Evolutionary conservation across 176 grass and related monocot species (phyloP).

Genomic region (Avena eriantha): DNA sequence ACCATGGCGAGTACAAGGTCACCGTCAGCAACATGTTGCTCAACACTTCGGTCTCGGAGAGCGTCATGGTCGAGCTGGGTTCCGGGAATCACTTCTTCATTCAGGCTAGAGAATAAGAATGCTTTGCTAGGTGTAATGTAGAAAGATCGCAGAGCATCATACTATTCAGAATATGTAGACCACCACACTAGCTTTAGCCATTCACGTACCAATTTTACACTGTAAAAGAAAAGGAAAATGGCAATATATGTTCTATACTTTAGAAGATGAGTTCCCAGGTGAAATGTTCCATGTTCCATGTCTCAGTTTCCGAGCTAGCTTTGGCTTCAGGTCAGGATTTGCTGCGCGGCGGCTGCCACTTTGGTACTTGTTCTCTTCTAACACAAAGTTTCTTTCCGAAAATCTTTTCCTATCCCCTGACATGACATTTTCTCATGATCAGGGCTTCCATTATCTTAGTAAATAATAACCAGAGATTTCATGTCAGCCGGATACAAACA

Average conservation of each 20-base stretch:
- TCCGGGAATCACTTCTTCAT: slow-evolving; percentile 47
- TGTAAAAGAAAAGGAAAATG: background rate
- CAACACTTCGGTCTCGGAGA: slow-evolving; percentile 54
- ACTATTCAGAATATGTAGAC: slow-evolving; percentile 8
- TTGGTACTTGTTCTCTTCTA: background rate
- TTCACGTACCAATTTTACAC: slow-evolving; percentile 42
- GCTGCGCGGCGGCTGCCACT: slow-evolving; percentile 14
- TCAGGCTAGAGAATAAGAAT: slow-evolving; percentile 29
- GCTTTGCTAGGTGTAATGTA: slow-evolving; percentile 6
- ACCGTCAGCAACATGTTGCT: slow-evolving; percentile 48
- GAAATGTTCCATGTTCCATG: slow-evolving; percentile 34
- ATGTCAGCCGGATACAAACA: slow-evolving; percentile 21
- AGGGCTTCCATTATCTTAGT: background rate
- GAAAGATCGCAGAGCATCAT: slow-evolving; percentile 7
- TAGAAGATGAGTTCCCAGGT: slow-evolving; percentile 24
- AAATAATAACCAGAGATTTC: background rate
- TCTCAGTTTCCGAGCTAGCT: background rate
- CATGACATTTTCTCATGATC: slow-evolving; percentile 16
- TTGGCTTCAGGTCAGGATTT: slow-evolving; percentile 37
- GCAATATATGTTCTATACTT: slow-evolving; percentile 10
- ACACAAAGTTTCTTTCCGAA: background rate
- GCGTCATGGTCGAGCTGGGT: slow-evolving; percentile 60
- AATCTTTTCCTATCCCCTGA: slow-evolving; percentile 10
- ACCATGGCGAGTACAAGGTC: too few relatives aligned
- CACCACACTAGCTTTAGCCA: slow-evolving; percentile 33